A percentile compares a stretch with the other conserved stretches of the same genome.
Conservation (phyloP, 2,329 filamentous ascomycete species). For the Fusarium mangiferae region DNA sequence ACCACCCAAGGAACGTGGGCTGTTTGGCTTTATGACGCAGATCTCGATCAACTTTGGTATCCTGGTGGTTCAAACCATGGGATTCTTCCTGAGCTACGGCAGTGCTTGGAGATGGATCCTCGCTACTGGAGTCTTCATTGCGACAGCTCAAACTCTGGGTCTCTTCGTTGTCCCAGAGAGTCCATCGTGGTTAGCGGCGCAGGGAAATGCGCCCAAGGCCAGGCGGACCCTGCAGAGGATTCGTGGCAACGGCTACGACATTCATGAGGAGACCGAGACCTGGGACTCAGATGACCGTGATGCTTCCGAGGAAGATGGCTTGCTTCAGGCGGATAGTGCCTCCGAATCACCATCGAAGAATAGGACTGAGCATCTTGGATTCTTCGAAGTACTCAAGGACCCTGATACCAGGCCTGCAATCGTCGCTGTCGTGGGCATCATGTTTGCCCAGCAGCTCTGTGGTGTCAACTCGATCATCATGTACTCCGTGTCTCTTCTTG, state of each 20-base stretch:
- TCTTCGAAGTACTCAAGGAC: slow-evolving; percentile 73
- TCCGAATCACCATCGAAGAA: slow-evolving; percentile 36
- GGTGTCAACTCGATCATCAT: slow-evolving; percentile 98
- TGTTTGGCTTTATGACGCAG: slow-evolving; percentile 88
- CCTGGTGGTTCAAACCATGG: slow-evolving; percentile 81
- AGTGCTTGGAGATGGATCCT: slow-evolving; percentile 87
- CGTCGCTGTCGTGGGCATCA: slow-evolving; percentile 86
- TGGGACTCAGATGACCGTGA: slow-evolving; percentile 63
- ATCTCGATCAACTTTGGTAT: slow-evolving; percentile 95
- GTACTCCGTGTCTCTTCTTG: slow-evolving; percentile 94
- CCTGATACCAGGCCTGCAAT: slow-evolving; percentile 77
- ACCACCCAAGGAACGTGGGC: slow-evolving; percentile 76
- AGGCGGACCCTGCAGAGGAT: slow-evolving; percentile 78
- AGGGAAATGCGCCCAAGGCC: slow-evolving; percentile 69
- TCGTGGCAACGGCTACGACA: slow-evolving; percentile 73
- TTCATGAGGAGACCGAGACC: slow-evolving; percentile 76
- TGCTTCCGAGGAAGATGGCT: slow-evolving; percentile 74
- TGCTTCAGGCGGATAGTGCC: slow-evolving; percentile 60
- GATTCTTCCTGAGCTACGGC: slow-evolving; percentile 86
- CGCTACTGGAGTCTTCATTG: slow-evolving; percentile 76
- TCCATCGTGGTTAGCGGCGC: slow-evolving; percentile 85
- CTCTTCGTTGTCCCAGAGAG: slow-evolving; percentile 86
- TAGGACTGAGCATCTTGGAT: slow-evolving; percentile 61
- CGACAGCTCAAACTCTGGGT: slow-evolving; percentile 72
- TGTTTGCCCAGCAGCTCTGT: slow-evolving; percentile 92